These are phyloP conservation scores for Fusarium veterinarium DNA, from an alignment of 2,329 filamentous ascomycete genomes.

Conservation along the genomic window DNA sequence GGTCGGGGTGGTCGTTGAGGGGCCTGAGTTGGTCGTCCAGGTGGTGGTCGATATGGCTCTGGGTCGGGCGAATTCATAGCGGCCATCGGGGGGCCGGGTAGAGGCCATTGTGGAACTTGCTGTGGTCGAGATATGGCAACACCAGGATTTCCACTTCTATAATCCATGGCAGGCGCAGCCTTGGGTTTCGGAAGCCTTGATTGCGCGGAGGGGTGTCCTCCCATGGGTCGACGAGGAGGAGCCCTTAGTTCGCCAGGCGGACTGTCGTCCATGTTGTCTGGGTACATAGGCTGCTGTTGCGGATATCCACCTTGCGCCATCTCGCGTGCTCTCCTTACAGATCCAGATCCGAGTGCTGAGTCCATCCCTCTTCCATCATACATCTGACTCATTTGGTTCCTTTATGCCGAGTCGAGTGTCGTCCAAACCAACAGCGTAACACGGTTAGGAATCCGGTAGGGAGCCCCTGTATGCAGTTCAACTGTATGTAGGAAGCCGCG, in stretches of 20 bases:
- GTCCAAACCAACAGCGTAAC: slow-evolving; percentile 33
- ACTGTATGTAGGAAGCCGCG: slow-evolving; percentile 41
- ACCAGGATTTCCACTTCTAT: slow-evolving; percentile 41
- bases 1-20: slow-evolving; percentile 71
- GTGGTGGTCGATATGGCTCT: slow-evolving; percentile 62
- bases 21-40: slow-evolving; percentile 60
- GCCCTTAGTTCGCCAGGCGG: slow-evolving; percentile 40
- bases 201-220: slow-evolving; percentile 27
- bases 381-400: slow-evolving; percentile 64
- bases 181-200: slow-evolving; percentile 32
- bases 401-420: slow-evolving; percentile 36
- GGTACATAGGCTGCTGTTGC: slow-evolving; percentile 38
- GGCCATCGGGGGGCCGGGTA: slow-evolving; percentile 55
- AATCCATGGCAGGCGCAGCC: slow-evolving; percentile 32
- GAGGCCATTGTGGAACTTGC: slow-evolving; percentile 66
- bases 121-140: slow-evolving; percentile 65
- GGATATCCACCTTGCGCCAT: slow-evolving; percentile 57
- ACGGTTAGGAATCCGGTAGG: slow-evolving; percentile 19
- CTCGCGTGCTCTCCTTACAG: slow-evolving; percentile 67
- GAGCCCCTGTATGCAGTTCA: slow-evolving; percentile 34
- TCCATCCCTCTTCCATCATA: slow-evolving; percentile 68
- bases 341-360: slow-evolving; percentile 58
- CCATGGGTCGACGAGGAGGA: slow-evolving; percentile 46
- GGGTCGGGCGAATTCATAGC: slow-evolving; percentile 47
- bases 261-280: slow-evolving; percentile 46